A percentile compares a stretch with the other conserved stretches of the same genome.
Evolutionary conservation across 1,284 basidiomycete genomes (phyloP).

Genomic region (Stereum hirsutum): DNA sequence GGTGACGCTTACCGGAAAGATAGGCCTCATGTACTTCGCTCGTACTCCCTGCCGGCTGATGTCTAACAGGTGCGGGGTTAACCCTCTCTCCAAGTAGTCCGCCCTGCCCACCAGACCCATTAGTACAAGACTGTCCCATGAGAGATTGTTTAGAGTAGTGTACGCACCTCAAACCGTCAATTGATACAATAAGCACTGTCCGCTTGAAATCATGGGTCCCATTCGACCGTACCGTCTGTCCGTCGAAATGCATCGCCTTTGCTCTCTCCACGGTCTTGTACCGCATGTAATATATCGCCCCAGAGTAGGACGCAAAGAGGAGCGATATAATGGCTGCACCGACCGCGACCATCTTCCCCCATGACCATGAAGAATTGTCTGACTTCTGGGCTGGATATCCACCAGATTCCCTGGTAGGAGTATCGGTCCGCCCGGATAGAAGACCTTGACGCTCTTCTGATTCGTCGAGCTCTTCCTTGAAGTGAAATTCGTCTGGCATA

Average conservation of each 20-base stretch:
- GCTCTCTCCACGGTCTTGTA: conserved; percentile 2
- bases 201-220: conserved; percentile 72
- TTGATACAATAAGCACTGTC: conserved; percentile 79
- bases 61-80: conserved; percentile 74
- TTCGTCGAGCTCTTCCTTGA: too few relatives aligned
- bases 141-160: neutral
- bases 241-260: conserved; percentile 24
- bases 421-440: conserved; percentile 22
- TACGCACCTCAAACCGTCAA: conserved; percentile 73
- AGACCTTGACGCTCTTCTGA: conserved; percentile 33
- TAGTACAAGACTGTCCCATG: neutral
- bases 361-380: neutral
- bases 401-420: neutral
- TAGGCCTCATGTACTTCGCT: conserved; percentile 76
- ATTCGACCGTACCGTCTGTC: conserved; percentile 43
- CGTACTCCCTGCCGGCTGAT: conserved; percentile 76
- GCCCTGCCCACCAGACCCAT: conserved; percentile 41
- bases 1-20: conserved; percentile 65
- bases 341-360: neutral
- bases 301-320: neutral
- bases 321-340: neutral
- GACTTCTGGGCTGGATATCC: neutral
- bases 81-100: conserved; percentile 73
- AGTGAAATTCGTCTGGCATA: too few relatives aligned
- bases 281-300: neutral